Conservation (phyloP, 1,284 basidiomycete species). For the Neotropicomus parvogracilis region DNA sequence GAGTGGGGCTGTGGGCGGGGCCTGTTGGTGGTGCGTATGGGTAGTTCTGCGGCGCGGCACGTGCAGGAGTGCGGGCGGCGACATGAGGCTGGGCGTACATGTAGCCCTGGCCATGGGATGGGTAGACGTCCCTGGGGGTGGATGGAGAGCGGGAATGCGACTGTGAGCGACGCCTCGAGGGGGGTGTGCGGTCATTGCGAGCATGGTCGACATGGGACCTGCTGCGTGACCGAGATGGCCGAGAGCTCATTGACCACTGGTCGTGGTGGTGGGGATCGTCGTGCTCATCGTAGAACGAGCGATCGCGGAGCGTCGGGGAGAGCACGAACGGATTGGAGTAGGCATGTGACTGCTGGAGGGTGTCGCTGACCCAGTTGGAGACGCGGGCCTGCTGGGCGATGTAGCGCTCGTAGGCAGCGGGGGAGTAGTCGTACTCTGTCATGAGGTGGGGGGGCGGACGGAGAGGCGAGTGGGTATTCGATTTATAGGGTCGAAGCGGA, state of each 20-base stretch:
- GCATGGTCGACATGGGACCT: slow-evolving; percentile 26
- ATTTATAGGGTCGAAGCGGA: slow-evolving; percentile 13
- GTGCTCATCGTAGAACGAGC: slow-evolving; percentile 28
- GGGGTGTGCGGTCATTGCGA: slow-evolving; percentile 18
- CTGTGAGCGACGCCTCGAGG: slow-evolving; percentile 22
- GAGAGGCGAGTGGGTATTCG: slow-evolving; percentile 4
- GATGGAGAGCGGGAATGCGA: slow-evolving; percentile 28
- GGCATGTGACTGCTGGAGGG: slow-evolving; percentile 22
- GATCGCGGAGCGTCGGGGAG: slow-evolving; percentile 31
- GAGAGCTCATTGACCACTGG: slow-evolving; percentile 22
- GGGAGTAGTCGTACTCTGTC: slow-evolving; percentile 58
- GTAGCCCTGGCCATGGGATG: slow-evolving; percentile 7
- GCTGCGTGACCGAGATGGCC: slow-evolving; percentile 24
- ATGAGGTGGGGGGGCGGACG: slow-evolving; percentile 29
- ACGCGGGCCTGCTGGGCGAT: slow-evolving; percentile 42
- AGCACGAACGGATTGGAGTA: slow-evolving; percentile 32
- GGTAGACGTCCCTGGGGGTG: slow-evolving; percentile 19
- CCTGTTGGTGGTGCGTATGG: slow-evolving; percentile 17
- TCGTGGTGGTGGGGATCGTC: slow-evolving; percentile 13
- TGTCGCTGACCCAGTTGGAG: slow-evolving; percentile 41
- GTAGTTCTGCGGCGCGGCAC: slow-evolving; percentile 18
- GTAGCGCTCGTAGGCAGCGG: slow-evolving; percentile 45
- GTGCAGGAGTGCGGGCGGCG: slow-evolving; percentile 13
- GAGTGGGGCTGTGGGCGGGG: slow-evolving; percentile 15
- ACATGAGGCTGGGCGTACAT: slow-evolving; percentile 19